Percentiles rank a stretch among this genome's conserved stretches.
phyloP scores from a whole-genome alignment of 352 stramenopile species.

The Phytopythium aichiense region DNA sequence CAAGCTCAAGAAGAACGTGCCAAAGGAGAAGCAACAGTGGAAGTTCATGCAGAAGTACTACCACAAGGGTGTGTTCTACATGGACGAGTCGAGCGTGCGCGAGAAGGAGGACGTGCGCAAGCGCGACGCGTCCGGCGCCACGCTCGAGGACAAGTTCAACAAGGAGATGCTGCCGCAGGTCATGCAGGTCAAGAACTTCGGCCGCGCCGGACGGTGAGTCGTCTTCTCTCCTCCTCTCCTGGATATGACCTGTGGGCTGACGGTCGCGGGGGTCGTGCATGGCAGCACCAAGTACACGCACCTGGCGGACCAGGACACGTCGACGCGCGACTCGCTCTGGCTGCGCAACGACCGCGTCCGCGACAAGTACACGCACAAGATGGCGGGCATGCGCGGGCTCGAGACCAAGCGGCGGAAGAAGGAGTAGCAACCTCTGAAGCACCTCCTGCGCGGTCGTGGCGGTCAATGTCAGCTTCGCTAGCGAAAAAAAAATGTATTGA shows the following conservation, averaged over 20 bases:
- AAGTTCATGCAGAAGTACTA: conserved; percentile 99
- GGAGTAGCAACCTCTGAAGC: conserved; percentile 24
- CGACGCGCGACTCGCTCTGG: conserved; percentile 75
- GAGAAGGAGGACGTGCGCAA: conserved; percentile 90
- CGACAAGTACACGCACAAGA: conserved; percentile 72
- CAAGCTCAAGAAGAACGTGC: conserved; percentile 79
- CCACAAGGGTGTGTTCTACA: conserved; percentile 98
- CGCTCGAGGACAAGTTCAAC: conserved; percentile 93
- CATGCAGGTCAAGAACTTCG: conserved; percentile 99
- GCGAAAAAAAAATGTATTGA: conserved; percentile 5
- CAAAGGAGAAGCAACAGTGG: conserved; percentile 83
- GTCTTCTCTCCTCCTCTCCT: neutral
- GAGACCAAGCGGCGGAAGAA: conserved; percentile 63
- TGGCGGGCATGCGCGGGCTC: conserved; percentile 73
- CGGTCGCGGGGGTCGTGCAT: conserved; percentile 13
- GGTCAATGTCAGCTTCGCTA: neutral
- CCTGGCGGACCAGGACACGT: conserved; percentile 97
- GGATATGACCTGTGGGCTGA: neutral
- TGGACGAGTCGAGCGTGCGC: conserved; percentile 91
- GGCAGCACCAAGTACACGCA: conserved; percentile 96
- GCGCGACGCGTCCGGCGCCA: conserved; percentile 87
- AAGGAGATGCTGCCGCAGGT: conserved; percentile 92
- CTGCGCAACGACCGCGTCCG: conserved; percentile 73
- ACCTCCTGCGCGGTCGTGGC: too few relatives aligned
- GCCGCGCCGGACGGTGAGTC: conserved; percentile 87